Evolutionary conservation across 208 protist species (phyloP).

Genomic region (Phytomonas sp.): DNA sequence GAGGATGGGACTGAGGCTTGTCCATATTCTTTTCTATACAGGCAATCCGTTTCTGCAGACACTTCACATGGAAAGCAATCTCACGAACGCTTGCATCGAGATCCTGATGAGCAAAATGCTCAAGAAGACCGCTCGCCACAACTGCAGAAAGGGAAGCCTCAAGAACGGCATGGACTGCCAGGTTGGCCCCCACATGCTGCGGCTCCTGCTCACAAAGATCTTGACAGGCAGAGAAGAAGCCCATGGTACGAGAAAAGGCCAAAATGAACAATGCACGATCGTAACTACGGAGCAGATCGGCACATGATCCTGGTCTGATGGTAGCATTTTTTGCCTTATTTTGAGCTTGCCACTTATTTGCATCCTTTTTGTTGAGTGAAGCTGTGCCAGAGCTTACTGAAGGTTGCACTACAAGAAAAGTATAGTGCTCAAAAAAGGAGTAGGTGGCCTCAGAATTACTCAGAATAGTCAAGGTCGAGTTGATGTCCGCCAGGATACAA

Average conservation of each 20-base stretch:
- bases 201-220: neutral
- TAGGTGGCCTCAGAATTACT: slow-evolving; percentile 18
- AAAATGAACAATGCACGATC: slow-evolving; percentile 62
- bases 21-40: slow-evolving; percentile 12
- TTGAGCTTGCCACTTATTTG: slow-evolving; percentile 12
- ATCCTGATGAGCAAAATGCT: slow-evolving; percentile 32
- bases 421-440: slow-evolving; percentile 53
- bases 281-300: slow-evolving; percentile 42
- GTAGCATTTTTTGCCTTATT: slow-evolving; percentile 11
- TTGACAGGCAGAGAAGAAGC: slow-evolving; percentile 10
- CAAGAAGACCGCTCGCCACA: slow-evolving; percentile 39
- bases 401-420: slow-evolving; percentile 14
- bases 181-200: slow-evolving; percentile 2
- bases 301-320: slow-evolving; percentile 15
- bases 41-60: slow-evolving; percentile 20
- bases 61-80: slow-evolving; percentile 10
- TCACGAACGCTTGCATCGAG: slow-evolving; percentile 15
- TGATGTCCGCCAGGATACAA: slow-evolving; percentile 36
- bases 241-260: slow-evolving; percentile 26
- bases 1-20: slow-evolving; percentile 1
- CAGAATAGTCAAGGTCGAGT: slow-evolving; percentile 29
- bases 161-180: slow-evolving; percentile 24
- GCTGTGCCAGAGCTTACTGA: neutral
- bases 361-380: slow-evolving; percentile 10
- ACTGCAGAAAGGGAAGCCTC: slow-evolving; percentile 28